Evolutionary conservation across 257 asterid genomes (phyloP), one percentile per base, ranked within the genome.

Genomic region (Salvia rosmarinus): DNA sequence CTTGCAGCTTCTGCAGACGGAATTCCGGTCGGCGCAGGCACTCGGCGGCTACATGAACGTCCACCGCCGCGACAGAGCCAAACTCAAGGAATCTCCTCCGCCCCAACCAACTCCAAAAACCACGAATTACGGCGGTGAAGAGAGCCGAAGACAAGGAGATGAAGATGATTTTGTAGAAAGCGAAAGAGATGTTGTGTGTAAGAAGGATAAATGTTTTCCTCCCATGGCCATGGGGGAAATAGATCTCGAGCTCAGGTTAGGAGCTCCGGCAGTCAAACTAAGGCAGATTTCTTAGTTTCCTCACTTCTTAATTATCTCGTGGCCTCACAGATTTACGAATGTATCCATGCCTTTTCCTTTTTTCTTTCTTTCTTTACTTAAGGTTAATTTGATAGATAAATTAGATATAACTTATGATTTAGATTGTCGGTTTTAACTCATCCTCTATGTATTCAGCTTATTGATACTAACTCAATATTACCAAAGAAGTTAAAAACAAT

Each of bases 21-120:
- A 85, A 9, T 88, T 88, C 60, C 75, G 85, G 52, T 88, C 92
- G 0, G 92, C 95, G 35, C 95, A 88, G 67, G 95, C 90, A 28
- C 90, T 88, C 10, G 95, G 95, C 28, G 95, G 95, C 64, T 90
- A 88, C 62, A 88, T 88, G 95, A 88, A 88, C 62, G 89, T 86
- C 73, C 95, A 88, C 81, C 72, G 95, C 47, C 79, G 90, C 17
- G 95, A 88, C 64, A 72, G 95, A 69, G 95, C 95, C 20, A 81
- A 72, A 9, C 90, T 88, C 55, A 83, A 83, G 70, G 90, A 84
- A 64, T 74, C 87, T 25, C 73, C 71, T 21, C 65, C 77, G 11
- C 65, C 59, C 5, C 37, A 1, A 4, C 52, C 52, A 14, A 14
- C 19, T 16, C 21, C 8, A 4, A 17, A 2, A 57, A 9, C 37